Conservation (phyloP, 1,139 yeast species). For the Suhomyces panamericanus region DNA sequence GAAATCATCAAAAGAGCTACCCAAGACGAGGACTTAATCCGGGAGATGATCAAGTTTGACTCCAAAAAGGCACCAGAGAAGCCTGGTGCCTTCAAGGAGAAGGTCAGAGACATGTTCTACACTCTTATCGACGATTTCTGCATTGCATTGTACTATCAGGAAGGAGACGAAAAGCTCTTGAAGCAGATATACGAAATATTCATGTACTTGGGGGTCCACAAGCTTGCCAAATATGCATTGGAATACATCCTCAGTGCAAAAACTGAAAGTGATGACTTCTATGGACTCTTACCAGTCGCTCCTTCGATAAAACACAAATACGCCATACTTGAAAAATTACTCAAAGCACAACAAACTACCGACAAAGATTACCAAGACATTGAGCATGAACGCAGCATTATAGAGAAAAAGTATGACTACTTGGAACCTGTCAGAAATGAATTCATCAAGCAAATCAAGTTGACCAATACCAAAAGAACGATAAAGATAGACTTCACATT, state of each 20-base stretch:
- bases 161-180: constrained; percentile 59
- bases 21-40: background rate
- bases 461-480: constrained; percentile 10
- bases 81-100: constrained; percentile 21
- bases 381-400: constrained; percentile 8
- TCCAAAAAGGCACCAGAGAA: constrained; percentile 10
- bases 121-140: constrained; percentile 57
- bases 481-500: constrained; percentile 12
- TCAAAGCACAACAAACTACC: background rate
- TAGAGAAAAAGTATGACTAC: constrained; percentile 21
- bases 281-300: constrained; percentile 38
- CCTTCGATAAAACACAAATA: constrained; percentile 14
- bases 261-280: constrained; percentile 46
- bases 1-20: constrained; percentile 36
- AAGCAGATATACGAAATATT: constrained; percentile 51
- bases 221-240: constrained; percentile 60
- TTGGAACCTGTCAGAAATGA: constrained; percentile 34
- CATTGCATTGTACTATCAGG: constrained; percentile 57
- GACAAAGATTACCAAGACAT: background rate
- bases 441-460: constrained; percentile 23
- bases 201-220: constrained; percentile 43
- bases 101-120: constrained; percentile 31
- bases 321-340: constrained; percentile 2
- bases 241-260: constrained; percentile 60
- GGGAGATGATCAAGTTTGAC: constrained; percentile 5